Percentiles rank a stretch among this genome's conserved stretches.
These are phyloP conservation scores for Blepharisma japonicum DNA, from an alignment of 73 alveolate species.

Conservation along the genomic window DNA sequence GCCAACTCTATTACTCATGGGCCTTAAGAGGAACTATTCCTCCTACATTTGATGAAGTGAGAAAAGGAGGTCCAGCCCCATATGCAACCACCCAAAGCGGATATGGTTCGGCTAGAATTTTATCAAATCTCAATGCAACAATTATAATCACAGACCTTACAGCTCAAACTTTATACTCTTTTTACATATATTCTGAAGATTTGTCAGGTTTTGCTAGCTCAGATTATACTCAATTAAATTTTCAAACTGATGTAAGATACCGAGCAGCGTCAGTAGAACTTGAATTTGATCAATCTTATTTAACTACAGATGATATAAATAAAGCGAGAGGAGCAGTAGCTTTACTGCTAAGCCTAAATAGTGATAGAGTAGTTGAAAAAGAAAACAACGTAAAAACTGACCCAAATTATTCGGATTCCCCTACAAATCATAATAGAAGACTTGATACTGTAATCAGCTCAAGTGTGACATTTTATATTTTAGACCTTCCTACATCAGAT, in stretches of 20 bases:
- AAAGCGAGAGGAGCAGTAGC: slow-evolving; percentile 5
- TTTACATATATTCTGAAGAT: not conserved
- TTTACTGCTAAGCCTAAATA: slow-evolving; percentile 7
- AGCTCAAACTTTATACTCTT: slow-evolving; percentile 19
- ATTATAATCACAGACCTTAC: not conserved
- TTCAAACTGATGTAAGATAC: slow-evolving; percentile 26
- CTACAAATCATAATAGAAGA: not conserved
- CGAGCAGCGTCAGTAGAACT: slow-evolving; percentile 14
- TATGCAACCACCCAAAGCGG: not conserved
- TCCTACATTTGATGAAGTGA: slow-evolving; percentile 9
- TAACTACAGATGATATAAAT: slow-evolving; percentile 7
- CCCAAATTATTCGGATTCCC: not conserved
- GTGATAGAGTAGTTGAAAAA: slow-evolving; percentile 18
- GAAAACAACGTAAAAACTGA: not conserved
- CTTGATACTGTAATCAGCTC: not conserved
- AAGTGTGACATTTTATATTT: not conserved
- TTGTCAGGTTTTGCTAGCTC: not conserved
- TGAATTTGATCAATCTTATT: not conserved
- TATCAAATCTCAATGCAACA: not conserved
- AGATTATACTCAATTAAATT: slow-evolving; percentile 2
- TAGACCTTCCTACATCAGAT: not conserved
- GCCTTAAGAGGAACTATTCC: slow-evolving; percentile 20
- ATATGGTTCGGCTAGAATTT: slow-evolving; percentile 3
- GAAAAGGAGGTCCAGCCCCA: not conserved
- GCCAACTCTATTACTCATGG: slow-evolving; percentile 6